A percentile compares a stretch with the other conserved stretches of the same genome.
These are phyloP conservation scores for Chondrus crispus DNA, from an alignment of 23 red algal species.

Conservation along the genomic window DNA sequence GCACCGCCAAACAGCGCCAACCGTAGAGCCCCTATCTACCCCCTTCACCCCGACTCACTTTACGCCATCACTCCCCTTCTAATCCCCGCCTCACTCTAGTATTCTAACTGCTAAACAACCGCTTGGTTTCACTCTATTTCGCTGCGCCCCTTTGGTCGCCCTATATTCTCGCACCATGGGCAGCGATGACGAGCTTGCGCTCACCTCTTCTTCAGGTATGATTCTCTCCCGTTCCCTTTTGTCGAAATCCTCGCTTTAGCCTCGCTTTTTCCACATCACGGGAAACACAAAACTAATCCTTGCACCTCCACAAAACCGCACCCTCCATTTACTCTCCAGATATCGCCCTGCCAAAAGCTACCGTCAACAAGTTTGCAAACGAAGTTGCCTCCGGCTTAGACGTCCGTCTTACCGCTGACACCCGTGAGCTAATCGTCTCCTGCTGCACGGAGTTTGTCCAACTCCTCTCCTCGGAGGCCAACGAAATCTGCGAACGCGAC, in stretches of 20 bases:
- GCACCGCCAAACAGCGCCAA: too few species aligned
- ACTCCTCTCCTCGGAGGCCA: conserved; percentile 81
- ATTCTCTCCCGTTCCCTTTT: neutral
- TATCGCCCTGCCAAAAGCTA: conserved; percentile 88
- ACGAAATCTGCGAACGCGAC: conserved; percentile 91
- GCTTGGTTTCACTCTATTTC: too few species aligned
- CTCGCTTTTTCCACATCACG: neutral
- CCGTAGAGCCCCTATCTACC: too few species aligned
- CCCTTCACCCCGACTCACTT: too few species aligned
- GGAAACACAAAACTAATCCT: neutral
- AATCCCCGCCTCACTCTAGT: too few species aligned
- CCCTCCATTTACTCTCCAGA: neutral
- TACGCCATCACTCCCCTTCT: too few species aligned
- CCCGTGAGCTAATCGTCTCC: conserved; percentile 72
- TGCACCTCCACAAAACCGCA: neutral
- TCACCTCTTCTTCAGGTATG: neutral
- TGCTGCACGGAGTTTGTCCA: conserved; percentile 94
- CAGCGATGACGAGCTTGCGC: neutral
- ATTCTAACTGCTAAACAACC: too few species aligned
- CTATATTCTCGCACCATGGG: neutral
- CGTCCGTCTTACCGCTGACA: conserved; percentile 68
- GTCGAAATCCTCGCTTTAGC: neutral
- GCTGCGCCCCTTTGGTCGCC: too few species aligned
- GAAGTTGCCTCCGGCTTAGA: conserved; percentile 58
- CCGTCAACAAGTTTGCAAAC: conserved; percentile 96